phyloP scores from a whole-genome alignment of 2,329 filamentous ascomycete species.

The Penicillium decumbens region DNA sequence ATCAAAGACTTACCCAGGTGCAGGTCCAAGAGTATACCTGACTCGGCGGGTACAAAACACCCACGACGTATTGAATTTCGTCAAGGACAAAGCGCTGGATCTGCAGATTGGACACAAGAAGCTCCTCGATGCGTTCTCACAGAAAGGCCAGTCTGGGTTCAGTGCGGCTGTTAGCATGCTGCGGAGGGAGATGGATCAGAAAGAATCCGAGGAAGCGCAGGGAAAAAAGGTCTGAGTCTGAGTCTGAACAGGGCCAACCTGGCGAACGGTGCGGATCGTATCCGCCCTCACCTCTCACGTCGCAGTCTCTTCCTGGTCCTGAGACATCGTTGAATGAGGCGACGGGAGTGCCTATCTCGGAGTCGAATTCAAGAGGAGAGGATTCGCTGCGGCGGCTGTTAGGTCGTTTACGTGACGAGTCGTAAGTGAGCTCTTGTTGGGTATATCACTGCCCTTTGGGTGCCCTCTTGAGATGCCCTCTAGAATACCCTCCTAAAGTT shows the following conservation, averaged over 20 bases:
- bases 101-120: constrained; percentile 15
- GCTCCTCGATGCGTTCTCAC: not conserved
- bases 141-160: constrained; percentile 11
- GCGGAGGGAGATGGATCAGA: constrained; percentile 18
- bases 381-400: constrained; percentile 22
- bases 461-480: no score
- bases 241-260: not conserved
- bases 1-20: constrained; percentile 35
- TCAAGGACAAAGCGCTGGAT: constrained; percentile 26
- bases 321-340: constrained; percentile 20
- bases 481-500: not conserved
- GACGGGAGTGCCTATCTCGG: constrained; percentile 12
- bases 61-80: constrained; percentile 32
- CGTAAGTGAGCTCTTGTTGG: not conserved
- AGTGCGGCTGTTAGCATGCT: constrained; percentile 17
- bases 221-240: not conserved
- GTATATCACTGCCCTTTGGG: no score
- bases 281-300: constrained; percentile 14
- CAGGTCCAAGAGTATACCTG: constrained; percentile 55
- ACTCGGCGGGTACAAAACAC: constrained; percentile 49
- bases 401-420: constrained; percentile 17
- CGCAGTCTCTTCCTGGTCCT: constrained; percentile 13
- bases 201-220: constrained; percentile 2
- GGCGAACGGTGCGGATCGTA: constrained; percentile 7
- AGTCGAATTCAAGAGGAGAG: constrained; percentile 5